Evolutionary conservation across 2,329 filamentous ascomycete species (phyloP).

Genomic region (Epichloe glyceriae): DNA sequence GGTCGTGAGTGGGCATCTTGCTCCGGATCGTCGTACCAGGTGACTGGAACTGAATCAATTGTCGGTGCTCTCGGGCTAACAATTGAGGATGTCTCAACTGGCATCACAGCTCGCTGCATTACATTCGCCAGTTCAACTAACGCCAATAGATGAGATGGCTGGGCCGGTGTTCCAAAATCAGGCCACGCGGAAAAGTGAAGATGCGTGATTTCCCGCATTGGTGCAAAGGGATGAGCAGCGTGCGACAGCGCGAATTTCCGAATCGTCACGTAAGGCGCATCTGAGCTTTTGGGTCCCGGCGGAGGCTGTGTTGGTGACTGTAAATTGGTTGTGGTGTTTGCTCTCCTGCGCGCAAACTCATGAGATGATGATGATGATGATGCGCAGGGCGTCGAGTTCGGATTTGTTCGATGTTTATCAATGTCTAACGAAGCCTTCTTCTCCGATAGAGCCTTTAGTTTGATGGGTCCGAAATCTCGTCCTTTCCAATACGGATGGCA

Average conservation of each 20-base stretch:
- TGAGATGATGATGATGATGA: slow-evolving; percentile 9
- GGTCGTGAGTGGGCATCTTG: slow-evolving; percentile 43
- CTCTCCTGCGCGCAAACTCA: slow-evolving; percentile 36
- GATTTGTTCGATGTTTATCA: slow-evolving; percentile 33
- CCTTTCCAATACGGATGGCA: slow-evolving; percentile 89
- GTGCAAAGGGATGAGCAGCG: slow-evolving; percentile 62
- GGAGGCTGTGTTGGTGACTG: slow-evolving; percentile 20
- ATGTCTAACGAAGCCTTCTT: slow-evolving; percentile 70
- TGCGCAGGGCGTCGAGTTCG: slow-evolving; percentile 15
- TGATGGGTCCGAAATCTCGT: slow-evolving; percentile 64
- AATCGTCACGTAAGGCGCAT: slow-evolving; percentile 65
- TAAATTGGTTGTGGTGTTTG: slow-evolving; percentile 38
- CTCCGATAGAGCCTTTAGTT: slow-evolving; percentile 66
- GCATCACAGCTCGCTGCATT: slow-evolving; percentile 48
- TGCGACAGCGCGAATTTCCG: slow-evolving; percentile 81
- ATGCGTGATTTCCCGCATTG: slow-evolving; percentile 86
- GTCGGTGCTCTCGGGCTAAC: slow-evolving; percentile 16
- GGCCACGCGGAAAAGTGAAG: slow-evolving; percentile 95
- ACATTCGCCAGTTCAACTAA: slow-evolving; percentile 79
- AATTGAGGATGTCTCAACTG: slow-evolving; percentile 29
- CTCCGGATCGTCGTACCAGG: slow-evolving; percentile 49
- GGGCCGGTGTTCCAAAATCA: slow-evolving; percentile 85
- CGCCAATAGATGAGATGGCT: slow-evolving; percentile 73
- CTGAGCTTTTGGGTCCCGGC: slow-evolving; percentile 23
- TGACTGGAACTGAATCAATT: slow-evolving; percentile 21